Percentiles rank a stretch among this genome's conserved stretches.
Conservation (phyloP, 2,329 filamentous ascomycete species). For the Diaporthe vaccinii region DNA sequence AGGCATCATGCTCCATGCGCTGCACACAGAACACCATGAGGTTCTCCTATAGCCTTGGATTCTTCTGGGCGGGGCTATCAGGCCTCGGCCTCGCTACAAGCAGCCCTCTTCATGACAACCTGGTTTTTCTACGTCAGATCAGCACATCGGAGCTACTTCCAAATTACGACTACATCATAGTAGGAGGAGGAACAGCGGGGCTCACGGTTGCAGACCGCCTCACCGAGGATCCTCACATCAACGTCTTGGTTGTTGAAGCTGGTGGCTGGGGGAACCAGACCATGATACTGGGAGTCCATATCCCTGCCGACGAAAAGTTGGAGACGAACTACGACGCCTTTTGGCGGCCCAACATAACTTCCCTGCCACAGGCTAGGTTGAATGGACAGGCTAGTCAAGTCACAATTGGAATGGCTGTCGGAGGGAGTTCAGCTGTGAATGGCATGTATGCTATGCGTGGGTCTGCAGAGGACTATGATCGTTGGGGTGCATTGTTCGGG, state of each 20-base stretch:
- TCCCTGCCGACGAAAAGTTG: background rate
- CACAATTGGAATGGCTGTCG: slow-evolving; percentile 48
- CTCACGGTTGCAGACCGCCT: slow-evolving; percentile 44
- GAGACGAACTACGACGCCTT: background rate
- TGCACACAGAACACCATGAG: background rate
- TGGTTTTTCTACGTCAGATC: background rate
- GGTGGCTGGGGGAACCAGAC: slow-evolving; percentile 35
- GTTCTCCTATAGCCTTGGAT: too few relatives aligned
- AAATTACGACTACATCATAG: slow-evolving; percentile 43
- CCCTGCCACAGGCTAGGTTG: slow-evolving; percentile 48
- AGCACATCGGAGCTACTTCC: background rate
- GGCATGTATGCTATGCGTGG: slow-evolving; percentile 52
- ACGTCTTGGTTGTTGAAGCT: slow-evolving; percentile 44
- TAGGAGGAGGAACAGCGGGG: slow-evolving; percentile 44
- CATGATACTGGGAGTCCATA: too few relatives aligned
- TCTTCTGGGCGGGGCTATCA: too few relatives aligned
- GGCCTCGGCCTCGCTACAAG: background rate
- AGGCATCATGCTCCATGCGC: background rate
- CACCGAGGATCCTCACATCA: slow-evolving; percentile 41
- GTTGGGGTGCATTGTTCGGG: slow-evolving; percentile 51
- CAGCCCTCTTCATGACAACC: background rate
- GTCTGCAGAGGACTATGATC: slow-evolving; percentile 50
- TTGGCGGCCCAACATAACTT: slow-evolving; percentile 28
- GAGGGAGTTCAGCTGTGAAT: slow-evolving; percentile 54
- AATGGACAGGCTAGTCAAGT: slow-evolving; percentile 44